Conservation (phyloP, 2,329 filamentous ascomycete species). For the Albifimbria verrucaria region DNA sequence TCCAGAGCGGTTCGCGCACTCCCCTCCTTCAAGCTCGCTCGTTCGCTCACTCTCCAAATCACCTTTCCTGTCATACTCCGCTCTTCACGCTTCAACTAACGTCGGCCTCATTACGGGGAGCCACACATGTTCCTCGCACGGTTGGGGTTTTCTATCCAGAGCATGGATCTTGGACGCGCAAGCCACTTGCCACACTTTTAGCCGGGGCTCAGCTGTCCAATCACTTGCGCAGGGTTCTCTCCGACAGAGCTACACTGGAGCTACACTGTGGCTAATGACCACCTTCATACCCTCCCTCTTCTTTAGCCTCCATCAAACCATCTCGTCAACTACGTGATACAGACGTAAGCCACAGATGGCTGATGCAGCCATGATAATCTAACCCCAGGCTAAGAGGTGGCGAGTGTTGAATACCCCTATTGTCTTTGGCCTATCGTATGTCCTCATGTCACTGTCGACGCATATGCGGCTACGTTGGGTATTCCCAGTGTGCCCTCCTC, state of each 20-base stretch:
- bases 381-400: background rate
- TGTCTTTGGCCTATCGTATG: background rate
- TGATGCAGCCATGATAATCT: background rate
- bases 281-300: too few species aligned
- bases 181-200: conserved; percentile 1
- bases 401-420: background rate
- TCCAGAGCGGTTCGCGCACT: too few species aligned
- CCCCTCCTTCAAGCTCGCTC: too few species aligned
- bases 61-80: too few species aligned
- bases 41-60: too few species aligned
- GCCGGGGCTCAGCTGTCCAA: background rate
- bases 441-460: too few species aligned
- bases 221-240: background rate
- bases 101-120: background rate
- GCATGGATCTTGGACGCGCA: background rate
- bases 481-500: too few species aligned
- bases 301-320: too few species aligned
- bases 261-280: background rate
- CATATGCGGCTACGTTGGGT: too few species aligned
- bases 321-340: too few species aligned
- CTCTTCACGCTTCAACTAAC: too few species aligned
- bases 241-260: background rate
- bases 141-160: background rate
- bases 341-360: background rate
- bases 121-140: background rate